Conservation (phyloP, 192 early-diverging fungal species). For the Haplosporangium gracile region DNA sequence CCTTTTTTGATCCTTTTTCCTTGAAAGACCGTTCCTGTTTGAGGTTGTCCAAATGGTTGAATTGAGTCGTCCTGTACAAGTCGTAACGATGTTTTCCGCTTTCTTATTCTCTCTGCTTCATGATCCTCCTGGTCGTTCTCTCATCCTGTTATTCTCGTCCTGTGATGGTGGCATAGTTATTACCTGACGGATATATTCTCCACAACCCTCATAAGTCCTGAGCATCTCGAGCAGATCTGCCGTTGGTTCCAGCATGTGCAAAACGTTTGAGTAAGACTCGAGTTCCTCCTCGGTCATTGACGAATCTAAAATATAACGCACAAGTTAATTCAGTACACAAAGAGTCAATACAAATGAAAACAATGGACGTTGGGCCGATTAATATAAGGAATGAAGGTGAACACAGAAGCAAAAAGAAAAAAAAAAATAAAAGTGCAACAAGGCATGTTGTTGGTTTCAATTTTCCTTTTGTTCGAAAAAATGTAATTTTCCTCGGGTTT, state of each 20-base stretch:
- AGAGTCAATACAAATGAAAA: conserved; percentile 8
- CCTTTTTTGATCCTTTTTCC: background rate
- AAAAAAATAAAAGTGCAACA: background rate
- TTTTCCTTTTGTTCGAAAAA: background rate
- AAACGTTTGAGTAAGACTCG: conserved; percentile 69
- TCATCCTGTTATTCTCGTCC: background rate
- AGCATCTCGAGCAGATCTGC: conserved; percentile 68
- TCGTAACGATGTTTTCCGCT: background rate
- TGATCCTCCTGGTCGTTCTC: background rate
- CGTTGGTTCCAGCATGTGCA: conserved; percentile 66
- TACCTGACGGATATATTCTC: conserved; percentile 80
- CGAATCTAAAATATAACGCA: conserved; percentile 51
- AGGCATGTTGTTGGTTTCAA: conserved; percentile 1
- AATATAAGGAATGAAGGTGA: background rate
- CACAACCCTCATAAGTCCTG: conserved; percentile 72
- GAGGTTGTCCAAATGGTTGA: background rate
- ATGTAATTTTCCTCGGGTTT: background rate
- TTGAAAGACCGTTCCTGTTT: background rate
- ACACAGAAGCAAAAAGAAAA: background rate
- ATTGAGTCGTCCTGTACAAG: background rate
- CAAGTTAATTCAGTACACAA: background rate
- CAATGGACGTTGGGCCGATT: background rate
- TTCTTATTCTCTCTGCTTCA: background rate
- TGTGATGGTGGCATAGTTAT: background rate
- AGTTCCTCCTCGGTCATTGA: conserved; percentile 76